Evolutionary conservation across 2,329 filamentous ascomycete species (phyloP), one percentile per base, ranked within the genome.

Genomic region (Diaporthe vexans): DNA sequence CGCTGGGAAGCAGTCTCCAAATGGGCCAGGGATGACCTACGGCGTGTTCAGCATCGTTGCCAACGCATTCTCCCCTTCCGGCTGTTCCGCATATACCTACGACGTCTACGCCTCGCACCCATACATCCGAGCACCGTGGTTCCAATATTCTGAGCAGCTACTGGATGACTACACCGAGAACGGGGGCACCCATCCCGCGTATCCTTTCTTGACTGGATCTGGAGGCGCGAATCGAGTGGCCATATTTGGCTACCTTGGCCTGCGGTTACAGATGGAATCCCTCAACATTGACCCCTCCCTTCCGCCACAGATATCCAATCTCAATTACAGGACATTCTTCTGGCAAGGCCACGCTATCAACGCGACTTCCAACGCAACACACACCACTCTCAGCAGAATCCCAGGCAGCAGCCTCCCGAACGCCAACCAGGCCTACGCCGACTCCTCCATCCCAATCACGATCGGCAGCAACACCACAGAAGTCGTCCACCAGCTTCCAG

Each of bases 381-480:
- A 85, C 3, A 67, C 80, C 0, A 79, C 78, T 0, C 80, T 75
- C 15, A 57, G 63, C 54, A 73, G 74, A 4, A 70, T 74, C 19
- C 67, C 72, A 1, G 54, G 21, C 8, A 58, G n/a, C 24, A 48
- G 83, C 0, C 85, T 91, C 1, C 78, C 86, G 0, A 88, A 85
- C 1, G 91, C 90, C 10, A 90, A 91, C 77, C 76, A 80, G 21
- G 86, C 84, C 0, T 94, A 90, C 78, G 84, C 85, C 46, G 85
- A 86, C 75, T 79, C 81, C 1, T 81, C 88, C 0, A 92, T 94
- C 73, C 88, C 90, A 0, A 86, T 94, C 26, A 88, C 88, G 7
- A 84, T 92, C 19, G 90, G 88, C 19, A 81, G 80, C 21, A 79
- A 78, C 13, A 86, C 85, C 76, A 81, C 81, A 4, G 85, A 80